A percentile compares a stretch with the other conserved stretches of the same genome.
phyloP scores from a whole-genome alignment of 805 yeast genomes.

The Pichia californica region DNA sequence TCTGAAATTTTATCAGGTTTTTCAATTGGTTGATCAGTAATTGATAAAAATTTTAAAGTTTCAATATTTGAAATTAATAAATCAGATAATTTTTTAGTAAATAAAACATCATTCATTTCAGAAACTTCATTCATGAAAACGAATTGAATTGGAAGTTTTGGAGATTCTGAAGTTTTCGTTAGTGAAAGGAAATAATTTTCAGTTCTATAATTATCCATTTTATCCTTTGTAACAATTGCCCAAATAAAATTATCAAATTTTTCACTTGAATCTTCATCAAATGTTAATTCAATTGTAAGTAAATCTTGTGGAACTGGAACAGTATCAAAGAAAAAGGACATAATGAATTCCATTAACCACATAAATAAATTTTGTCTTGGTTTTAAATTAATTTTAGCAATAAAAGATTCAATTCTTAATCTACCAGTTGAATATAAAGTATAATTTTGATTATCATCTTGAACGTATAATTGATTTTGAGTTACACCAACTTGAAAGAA shows the following conservation, averaged over 20 bases:
- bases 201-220: slow-evolving; percentile 71
- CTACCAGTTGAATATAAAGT: slow-evolving; percentile 85
- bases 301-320: slow-evolving; percentile 51
- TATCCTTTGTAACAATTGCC: slow-evolving; percentile 78
- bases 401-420: slow-evolving; percentile 58
- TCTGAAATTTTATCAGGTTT: slow-evolving; percentile 60
- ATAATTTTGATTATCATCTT: slow-evolving; percentile 59
- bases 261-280: slow-evolving; percentile 36
- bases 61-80: slow-evolving; percentile 33
- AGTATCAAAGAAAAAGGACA: slow-evolving; percentile 53
- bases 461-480: slow-evolving; percentile 39
- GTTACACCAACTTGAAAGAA: slow-evolving; percentile 74
- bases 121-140: slow-evolving; percentile 87
- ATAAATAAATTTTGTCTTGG: slow-evolving; percentile 77
- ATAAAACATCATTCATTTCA: slow-evolving; percentile 67
- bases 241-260: slow-evolving; percentile 66
- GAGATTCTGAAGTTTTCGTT: slow-evolving; percentile 73
- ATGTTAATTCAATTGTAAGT: slow-evolving; percentile 55
- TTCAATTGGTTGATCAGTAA: slow-evolving; percentile 77
- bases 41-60: slow-evolving; percentile 59
- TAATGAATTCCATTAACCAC: slow-evolving; percentile 54
- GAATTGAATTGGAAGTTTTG: slow-evolving; percentile 61
- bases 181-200: slow-evolving; percentile 77
- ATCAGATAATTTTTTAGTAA: slow-evolving; percentile 43
- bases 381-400: slow-evolving; percentile 54